Base-by-base conservation (phyloP, 2,329 filamentous ascomycete genomes). In the Fusarium sp. region DNA sequence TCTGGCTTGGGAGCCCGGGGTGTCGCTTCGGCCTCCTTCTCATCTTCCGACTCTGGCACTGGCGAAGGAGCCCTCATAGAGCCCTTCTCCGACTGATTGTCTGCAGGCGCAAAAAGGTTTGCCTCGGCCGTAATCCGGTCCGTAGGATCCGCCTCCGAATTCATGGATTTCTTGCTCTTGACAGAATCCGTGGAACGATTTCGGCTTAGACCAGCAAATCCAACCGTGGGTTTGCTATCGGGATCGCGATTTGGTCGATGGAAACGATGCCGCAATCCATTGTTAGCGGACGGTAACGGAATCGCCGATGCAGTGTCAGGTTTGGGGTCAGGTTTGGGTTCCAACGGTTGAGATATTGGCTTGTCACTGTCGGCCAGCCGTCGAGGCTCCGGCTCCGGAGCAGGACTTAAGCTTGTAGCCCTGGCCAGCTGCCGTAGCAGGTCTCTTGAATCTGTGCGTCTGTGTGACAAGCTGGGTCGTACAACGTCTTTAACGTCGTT, bases 41-140 rank as follows among this genome's bases (percentile, higher is more conserved):
- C 75, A 16, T 78, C 75, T 4, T 79, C 79, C 4, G 61, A 75
- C 8, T 80, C 79, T 6, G 68, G 62, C 27, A 56, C 58, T 2
- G 79, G 78, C 0, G 86, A 88, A 2, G 83, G 80, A 4, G 83
- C 85, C 36, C 84, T 82, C 16, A 83, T 77, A 4, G 86, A 88
- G 1, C 85, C 85, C 44, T 79, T 82, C 70, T 88, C 86, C 1
- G 86, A 89, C 42, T 86, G 81, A 64, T 84, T 85, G 31, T 88
- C 86, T 14, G 77, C 71, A 0, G 82, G 84, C 13, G 85, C 86
- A 74, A 89, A 89, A 8, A 89, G 80, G 53, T 82, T 83, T 78
- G 84, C 83, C 76, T 89, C 86, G 9, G 81, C 83, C 70, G 86
- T 82, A 55, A 88, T 87, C 46, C 86, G 84, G 69, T 86, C 85